Evolutionary conservation across 768 basidiomycete genomes (phyloP).

Genomic region (Tephrocybe rancida): DNA sequence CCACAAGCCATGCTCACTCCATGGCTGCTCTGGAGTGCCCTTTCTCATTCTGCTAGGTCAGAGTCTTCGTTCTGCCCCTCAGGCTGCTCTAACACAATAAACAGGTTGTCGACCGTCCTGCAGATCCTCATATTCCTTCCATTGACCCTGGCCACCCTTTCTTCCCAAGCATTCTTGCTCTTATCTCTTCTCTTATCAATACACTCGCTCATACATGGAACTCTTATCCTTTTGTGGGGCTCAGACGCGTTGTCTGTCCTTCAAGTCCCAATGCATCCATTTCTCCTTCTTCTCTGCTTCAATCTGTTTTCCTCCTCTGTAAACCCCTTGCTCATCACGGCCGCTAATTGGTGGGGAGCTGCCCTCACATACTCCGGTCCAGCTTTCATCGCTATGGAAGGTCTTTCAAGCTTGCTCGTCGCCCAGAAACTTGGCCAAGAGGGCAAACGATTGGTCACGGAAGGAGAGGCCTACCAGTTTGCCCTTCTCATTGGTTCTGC

Average conservation of each 20-base stretch:
- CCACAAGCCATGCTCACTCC: constrained; percentile 45
- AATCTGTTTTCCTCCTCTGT: constrained; percentile 75
- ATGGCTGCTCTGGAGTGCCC: constrained; percentile 68
- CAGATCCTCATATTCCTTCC: constrained; percentile 87
- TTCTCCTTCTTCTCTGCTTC: constrained; percentile 85
- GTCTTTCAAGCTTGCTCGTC: constrained; percentile 81
- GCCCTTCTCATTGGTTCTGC: constrained; percentile 76
- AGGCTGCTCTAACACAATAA: constrained; percentile 4
- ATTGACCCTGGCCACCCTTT: constrained; percentile 81
- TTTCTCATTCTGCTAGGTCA: constrained; percentile 66
- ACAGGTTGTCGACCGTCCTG: constrained; percentile 71
- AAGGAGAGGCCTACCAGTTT: constrained; percentile 78
- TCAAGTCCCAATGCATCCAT: constrained; percentile 86
- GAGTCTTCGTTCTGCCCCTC: background rate
- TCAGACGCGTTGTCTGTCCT: constrained; percentile 73
- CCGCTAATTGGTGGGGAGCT: constrained; percentile 73
- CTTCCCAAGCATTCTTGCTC: constrained; percentile 76
- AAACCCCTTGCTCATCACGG: constrained; percentile 55
- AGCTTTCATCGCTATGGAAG: constrained; percentile 80
- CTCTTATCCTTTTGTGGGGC: constrained; percentile 70
- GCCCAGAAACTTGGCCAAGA: constrained; percentile 81
- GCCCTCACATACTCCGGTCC: constrained; percentile 73
- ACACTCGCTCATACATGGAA: constrained; percentile 84
- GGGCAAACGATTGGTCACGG: constrained; percentile 68
- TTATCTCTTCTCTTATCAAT: constrained; percentile 76